Evolutionary conservation across 495 filamentous ascomycete species (phyloP), one percentile per base, ranked within the genome.

Genomic region (Aspergillus biplanus): DNA sequence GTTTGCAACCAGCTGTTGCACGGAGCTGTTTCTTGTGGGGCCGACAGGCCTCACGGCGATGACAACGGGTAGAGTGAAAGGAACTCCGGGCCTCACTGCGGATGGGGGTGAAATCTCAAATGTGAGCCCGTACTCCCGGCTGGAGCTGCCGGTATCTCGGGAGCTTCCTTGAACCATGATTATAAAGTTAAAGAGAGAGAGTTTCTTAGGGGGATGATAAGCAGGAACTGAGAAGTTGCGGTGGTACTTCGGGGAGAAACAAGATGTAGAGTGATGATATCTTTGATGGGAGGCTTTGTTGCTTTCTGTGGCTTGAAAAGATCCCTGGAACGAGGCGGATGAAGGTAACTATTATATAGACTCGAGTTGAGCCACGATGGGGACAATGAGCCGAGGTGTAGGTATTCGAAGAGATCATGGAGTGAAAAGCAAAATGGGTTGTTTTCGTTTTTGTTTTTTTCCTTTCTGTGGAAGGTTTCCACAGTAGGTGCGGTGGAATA

Each of bases 31-130:
- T 32, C 61, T 58, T 2, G 77, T 68, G 21, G 64, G 65, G 6
- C 74, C 75, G 3, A 78, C 70, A 7, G 74, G 70, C 3, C 73
- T 68, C 3, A 80, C 73, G 7, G 73, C 70, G 33, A 78, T 67
- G 16, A 78, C 52, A 32, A 80, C 71, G 15, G 77, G 77, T 1
- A 78, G 61, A 8, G 74, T 75, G 62, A 78, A 76, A 11, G 74
- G 64, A 7, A 66, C 52, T 0, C 71, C 68, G 1, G 75, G 74
- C 4, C 65, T 68, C 8, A 63, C 69, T 16, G 75, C 65, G 13
- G 71, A 18, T 31, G 74, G 74, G 52, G 77, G 77, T 27, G 66
- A 52, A 33, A 69, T 66, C 62, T 78, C 74, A 56, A 80, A 78
- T 8, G 68, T 68, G 18, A 78, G 69, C 31, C 63, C 67, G 58